Evolutionary conservation across 345 rosid genomes (phyloP), one percentile per base, ranked within the genome.

Genomic region (Lepidium aucheri): DNA sequence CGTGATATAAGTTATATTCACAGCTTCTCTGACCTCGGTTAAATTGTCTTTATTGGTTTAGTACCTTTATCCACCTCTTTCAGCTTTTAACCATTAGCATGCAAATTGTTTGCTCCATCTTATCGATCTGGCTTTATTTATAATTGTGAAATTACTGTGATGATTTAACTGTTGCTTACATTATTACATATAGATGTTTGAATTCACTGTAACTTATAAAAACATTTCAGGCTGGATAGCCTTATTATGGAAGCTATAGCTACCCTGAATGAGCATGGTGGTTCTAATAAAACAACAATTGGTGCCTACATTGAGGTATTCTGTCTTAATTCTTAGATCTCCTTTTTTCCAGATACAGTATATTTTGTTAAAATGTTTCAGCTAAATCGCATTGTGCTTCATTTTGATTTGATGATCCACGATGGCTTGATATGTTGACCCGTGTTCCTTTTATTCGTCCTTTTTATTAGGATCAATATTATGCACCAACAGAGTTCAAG

Each of bases 401-500:
- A 20, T 20, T 20, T 20, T 20, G 1, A 20, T 20, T 20, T 20
- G 22, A 20, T 20, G 22, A 20, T 2, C 22, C 22, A 1, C 22
- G 2, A 20, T 20, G 22, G 22, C 22, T 20, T 20, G 22, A 20
- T 20, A 20, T 20, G 22, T 20, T 20, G 22, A 10, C 22, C n/a
- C 0, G 14, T 51, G 39, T 10, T 32, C 24, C 16, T 39, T 18
- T 52, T 18, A 39, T 43, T 63, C 8, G 47, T 78, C 45, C 77
- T 28, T 28, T 28, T 28, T n/a, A n/a, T 1, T 52, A 95, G 99
- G 97, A 91, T 65, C 93, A 91, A 79, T 95, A 87, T 79, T 83
- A 93, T 86, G 88, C 96, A 70, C 99, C 96, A 50, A 81, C 77
- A 36, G 96, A 95, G 76, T 90, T 95, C 61, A 91, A 84, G 79